Percentiles rank a stretch among this genome's conserved stretches.
These are phyloP conservation scores for Ascochyta pisi DNA, from an alignment of 2,329 filamentous ascomycete species.

Conservation along the genomic window DNA sequence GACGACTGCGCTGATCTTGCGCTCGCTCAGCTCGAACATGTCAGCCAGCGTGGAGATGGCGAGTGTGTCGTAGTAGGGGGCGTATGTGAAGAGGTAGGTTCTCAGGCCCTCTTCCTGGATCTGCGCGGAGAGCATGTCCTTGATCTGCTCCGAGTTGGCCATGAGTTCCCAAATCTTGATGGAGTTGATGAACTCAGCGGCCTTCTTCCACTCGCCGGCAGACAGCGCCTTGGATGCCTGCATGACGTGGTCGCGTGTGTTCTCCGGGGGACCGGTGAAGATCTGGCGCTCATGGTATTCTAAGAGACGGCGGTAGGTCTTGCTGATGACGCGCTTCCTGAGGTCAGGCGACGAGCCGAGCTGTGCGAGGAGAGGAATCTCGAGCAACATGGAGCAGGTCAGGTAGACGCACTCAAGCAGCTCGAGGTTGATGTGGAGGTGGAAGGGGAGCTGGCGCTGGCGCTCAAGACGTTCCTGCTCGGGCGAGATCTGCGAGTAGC, in stretches of 20 bases:
- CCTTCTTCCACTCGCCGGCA: slow-evolving; percentile 98
- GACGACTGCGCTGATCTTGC: slow-evolving; percentile 93
- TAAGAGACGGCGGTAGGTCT: slow-evolving; percentile 98
- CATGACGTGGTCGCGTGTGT: slow-evolving; percentile 99
- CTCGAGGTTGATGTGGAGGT: slow-evolving; percentile 99
- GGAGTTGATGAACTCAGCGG: slow-evolving; percentile 88
- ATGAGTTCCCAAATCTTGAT: slow-evolving; percentile 99
- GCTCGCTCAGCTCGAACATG: slow-evolving; percentile 93
- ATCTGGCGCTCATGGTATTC: slow-evolving; percentile 99
- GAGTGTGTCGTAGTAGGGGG: slow-evolving; percentile 98
- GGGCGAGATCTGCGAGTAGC: slow-evolving; percentile 93
- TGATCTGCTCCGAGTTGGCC: slow-evolving; percentile 90
- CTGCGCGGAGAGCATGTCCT: slow-evolving; percentile 95
- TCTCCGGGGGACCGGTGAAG: slow-evolving; percentile 97
- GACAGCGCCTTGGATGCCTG: slow-evolving; percentile 97
- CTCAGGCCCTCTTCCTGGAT: slow-evolving; percentile 98
- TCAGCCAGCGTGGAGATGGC: slow-evolving; percentile 81
- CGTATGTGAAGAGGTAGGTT: slow-evolving; percentile 99
- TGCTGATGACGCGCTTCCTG: slow-evolving; percentile 97
- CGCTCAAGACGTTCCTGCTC: slow-evolving; percentile 98
- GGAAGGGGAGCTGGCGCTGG: slow-evolving; percentile 97
- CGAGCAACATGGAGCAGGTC: slow-evolving; percentile 98
- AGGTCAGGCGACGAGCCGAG: slow-evolving; percentile 96
- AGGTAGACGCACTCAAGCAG: slow-evolving; percentile 98
- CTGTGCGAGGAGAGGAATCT: slow-evolving; percentile 96